Evolutionary conservation across 192 early-diverging fungal species (phyloP).

Genomic region (Entomortierella lignicola): DNA sequence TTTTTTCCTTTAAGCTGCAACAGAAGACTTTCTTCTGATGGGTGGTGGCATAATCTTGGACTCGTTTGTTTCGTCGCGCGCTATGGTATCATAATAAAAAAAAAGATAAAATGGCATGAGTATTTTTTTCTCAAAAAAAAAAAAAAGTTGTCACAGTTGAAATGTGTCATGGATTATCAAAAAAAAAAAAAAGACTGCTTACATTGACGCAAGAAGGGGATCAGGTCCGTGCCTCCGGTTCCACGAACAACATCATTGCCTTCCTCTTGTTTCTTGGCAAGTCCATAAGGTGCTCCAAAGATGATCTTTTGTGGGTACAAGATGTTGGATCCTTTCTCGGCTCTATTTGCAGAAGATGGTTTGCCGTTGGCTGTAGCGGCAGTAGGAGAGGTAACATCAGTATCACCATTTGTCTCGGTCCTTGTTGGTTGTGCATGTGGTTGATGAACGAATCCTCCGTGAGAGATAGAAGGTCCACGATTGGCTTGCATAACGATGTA

Average conservation of each 20-base stretch:
- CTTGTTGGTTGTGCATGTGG: conserved; percentile 11
- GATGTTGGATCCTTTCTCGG: conserved; percentile 32
- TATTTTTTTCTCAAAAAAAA: too few relatives aligned
- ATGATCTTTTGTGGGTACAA: conserved; percentile 40
- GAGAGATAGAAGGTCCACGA: conserved; percentile 74
- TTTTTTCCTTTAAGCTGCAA: too few relatives aligned
- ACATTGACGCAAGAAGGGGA: conserved; percentile 83
- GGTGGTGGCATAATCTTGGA: conserved; percentile 47
- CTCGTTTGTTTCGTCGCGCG: conserved; percentile 50
- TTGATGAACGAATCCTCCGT: conserved; percentile 64
- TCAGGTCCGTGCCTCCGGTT: conserved; percentile 88
- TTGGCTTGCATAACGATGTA: conserved; percentile 90
- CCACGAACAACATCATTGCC: conserved; percentile 73
- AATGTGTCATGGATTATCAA: too few relatives aligned
- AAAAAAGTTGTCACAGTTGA: too few relatives aligned
- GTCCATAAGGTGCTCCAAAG: conserved; percentile 49
- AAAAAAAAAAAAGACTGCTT: conserved; percentile 26
- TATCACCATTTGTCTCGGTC: not conserved
- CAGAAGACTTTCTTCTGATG: conserved; percentile 16
- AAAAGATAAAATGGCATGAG: conserved; percentile 1
- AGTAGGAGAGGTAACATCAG: not conserved
- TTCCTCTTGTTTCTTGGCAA: conserved; percentile 70
- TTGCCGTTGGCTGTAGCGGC: not conserved
- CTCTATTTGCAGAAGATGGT: too few relatives aligned
- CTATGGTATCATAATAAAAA: not conserved